Evolutionary conservation across 169 alveolate species (phyloP).

Genomic region (Theileria orientalis): DNA sequence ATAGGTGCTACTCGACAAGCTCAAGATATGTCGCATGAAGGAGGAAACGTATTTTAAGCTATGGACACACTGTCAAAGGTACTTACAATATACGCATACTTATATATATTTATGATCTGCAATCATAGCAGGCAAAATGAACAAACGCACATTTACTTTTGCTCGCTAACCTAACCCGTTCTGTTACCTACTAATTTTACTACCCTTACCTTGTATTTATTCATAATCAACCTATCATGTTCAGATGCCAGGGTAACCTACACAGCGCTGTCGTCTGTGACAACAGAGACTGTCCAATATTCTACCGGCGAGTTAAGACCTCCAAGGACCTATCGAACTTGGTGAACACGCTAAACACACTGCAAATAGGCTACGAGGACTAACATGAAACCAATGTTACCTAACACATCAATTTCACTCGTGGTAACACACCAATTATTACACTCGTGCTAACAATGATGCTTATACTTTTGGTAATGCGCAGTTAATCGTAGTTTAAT

Average conservation of each 20-base stretch:
- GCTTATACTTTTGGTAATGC: too few relatives aligned
- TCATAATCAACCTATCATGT: too few relatives aligned
- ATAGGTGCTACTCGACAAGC: conserved; percentile 54
- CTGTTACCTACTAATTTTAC: background rate
- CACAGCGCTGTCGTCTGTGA: conserved; percentile 94
- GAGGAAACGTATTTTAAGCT: conserved; percentile 89
- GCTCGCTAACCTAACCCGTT: background rate
- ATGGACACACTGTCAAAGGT: conserved; percentile 96
- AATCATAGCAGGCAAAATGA: too few relatives aligned
- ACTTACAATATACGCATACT: too few relatives aligned
- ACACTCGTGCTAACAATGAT: background rate
- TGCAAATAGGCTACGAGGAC: conserved; percentile 47
- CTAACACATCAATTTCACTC: too few relatives aligned
- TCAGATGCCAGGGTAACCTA: conserved; percentile 95
- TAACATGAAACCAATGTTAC: background rate
- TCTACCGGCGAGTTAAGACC: conserved; percentile 94
- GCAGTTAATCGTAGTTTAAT: too few relatives aligned
- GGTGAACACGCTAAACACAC: conserved; percentile 70
- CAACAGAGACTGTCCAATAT: conserved; percentile 97
- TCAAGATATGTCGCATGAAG: conserved; percentile 79
- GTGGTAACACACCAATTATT: background rate
- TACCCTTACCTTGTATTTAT: background rate
- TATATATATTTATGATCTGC: too few relatives aligned
- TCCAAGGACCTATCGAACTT: conserved; percentile 83
- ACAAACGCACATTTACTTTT: too few relatives aligned